Percentiles rank a stretch among this genome's conserved stretches.
These are phyloP conservation scores for Mentha longifolia DNA, from an alignment of 257 asterid species.

Conservation along the genomic window DNA sequence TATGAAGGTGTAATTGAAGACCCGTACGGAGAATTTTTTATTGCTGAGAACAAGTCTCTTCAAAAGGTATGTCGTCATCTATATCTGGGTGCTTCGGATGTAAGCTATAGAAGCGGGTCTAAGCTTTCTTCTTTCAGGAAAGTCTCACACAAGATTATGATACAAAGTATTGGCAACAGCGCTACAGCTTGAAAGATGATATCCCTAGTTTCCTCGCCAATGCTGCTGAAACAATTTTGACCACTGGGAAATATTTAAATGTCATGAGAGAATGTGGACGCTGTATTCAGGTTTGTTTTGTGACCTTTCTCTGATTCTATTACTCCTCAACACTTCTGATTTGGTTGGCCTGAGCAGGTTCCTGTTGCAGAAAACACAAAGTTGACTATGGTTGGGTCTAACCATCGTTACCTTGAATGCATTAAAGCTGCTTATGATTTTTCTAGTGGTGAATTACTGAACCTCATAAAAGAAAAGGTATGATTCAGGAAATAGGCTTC, in stretches of 20 bases:
- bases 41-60: slow-evolving; percentile 94
- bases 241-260: slow-evolving; percentile 93
- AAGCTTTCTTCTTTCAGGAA: slow-evolving; percentile 63
- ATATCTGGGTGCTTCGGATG: slow-evolving; percentile 19
- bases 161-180: slow-evolving; percentile 93
- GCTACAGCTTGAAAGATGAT: slow-evolving; percentile 96
- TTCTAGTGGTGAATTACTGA: slow-evolving; percentile 94
- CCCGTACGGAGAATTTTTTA: slow-evolving; percentile 94
- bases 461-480: slow-evolving; percentile 93
- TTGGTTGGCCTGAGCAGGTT: slow-evolving; percentile 62
- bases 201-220: slow-evolving; percentile 91
- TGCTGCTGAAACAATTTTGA: slow-evolving; percentile 95
- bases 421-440: slow-evolving; percentile 93
- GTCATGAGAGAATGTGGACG: slow-evolving; percentile 99
- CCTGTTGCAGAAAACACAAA: slow-evolving; percentile 83
- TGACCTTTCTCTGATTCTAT: slow-evolving; percentile 30
- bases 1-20: slow-evolving; percentile 97
- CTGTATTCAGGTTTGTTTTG: slow-evolving; percentile 69
- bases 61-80: slow-evolving; percentile 64
- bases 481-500: slow-evolving; percentile 27
- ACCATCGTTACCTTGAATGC: slow-evolving; percentile 94
- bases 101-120: slow-evolving; percentile 39
- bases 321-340: slow-evolving; percentile 36
- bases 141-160: slow-evolving; percentile 95
- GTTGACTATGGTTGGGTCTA: slow-evolving; percentile 80